Percentiles rank a stretch among this genome's conserved stretches.
Evolutionary conservation across 768 basidiomycete species (phyloP).

Genomic region (Hortiboletus campestris): DNA sequence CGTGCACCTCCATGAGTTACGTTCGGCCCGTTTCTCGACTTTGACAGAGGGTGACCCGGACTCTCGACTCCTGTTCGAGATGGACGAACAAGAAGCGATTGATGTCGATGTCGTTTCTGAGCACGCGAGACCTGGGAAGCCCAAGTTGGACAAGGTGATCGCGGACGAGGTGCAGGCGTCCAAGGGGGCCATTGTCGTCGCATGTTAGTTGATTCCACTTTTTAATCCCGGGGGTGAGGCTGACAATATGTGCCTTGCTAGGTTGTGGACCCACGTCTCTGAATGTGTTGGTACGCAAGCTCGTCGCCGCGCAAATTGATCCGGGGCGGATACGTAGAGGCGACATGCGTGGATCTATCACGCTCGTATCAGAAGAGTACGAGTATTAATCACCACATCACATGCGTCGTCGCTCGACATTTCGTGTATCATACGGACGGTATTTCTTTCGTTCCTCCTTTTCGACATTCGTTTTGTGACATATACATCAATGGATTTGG

Average conservation of each 20-base stretch:
- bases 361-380: constrained; percentile 68
- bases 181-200: constrained; percentile 58
- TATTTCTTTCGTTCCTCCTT: not conserved
- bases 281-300: constrained; percentile 65
- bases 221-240: not conserved
- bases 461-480: constrained; percentile 8
- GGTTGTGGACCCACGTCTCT: constrained; percentile 74
- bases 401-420: not conserved
- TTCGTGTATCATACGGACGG: not conserved
- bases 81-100: constrained; percentile 56
- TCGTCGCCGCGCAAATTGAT: constrained; percentile 59
- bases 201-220: constrained; percentile 49
- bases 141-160: constrained; percentile 59
- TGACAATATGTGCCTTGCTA: constrained; percentile 23
- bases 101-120: constrained; percentile 63
- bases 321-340: constrained; percentile 50
- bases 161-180: constrained; percentile 61
- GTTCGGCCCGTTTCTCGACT: not conserved
- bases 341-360: constrained; percentile 57
- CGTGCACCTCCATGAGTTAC: not conserved
- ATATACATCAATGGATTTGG: not conserved
- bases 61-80: constrained; percentile 35
- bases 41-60: not conserved
- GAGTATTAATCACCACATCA: constrained; percentile 41
- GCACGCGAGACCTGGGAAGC: constrained; percentile 62